Conservation (phyloP, 116 monocot species). For the Papilionanthe hybrid region DNA sequence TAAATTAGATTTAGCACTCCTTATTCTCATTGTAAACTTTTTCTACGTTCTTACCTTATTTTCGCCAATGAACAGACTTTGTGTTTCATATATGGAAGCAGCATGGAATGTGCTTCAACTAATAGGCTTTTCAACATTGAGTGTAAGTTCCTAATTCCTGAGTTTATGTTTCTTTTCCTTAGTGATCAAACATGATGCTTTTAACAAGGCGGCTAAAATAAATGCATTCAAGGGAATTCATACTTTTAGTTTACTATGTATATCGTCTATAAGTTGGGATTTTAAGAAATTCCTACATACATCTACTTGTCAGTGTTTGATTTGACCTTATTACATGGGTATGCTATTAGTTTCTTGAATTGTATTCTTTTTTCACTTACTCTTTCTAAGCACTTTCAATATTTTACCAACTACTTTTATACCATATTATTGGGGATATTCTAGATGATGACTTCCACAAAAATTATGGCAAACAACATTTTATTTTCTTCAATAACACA, state of each 20-base stretch:
- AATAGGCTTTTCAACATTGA: constrained; percentile 41
- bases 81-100: constrained; percentile 57
- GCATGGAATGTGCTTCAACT: constrained; percentile 65
- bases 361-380: too few relatives aligned
- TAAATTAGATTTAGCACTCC: neutral
- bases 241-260: neutral
- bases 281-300: too few relatives aligned
- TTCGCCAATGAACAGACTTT: constrained; percentile 30
- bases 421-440: too few relatives aligned
- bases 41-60: neutral
- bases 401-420: too few relatives aligned
- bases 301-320: too few relatives aligned
- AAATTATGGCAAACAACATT: too few relatives aligned
- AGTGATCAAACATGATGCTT: neutral
- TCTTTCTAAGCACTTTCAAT: too few relatives aligned
- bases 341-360: too few relatives aligned
- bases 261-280: too few relatives aligned
- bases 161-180: neutral
- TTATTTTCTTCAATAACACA: too few relatives aligned
- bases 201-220: neutral
- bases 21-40: neutral
- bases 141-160: constrained; percentile 29
- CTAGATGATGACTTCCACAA: too few relatives aligned
- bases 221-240: neutral
- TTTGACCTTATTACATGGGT: too few relatives aligned